These are phyloP conservation scores for Cercophora scortea DNA, from an alignment of 495 filamentous ascomycete species.

Conservation along the genomic window DNA sequence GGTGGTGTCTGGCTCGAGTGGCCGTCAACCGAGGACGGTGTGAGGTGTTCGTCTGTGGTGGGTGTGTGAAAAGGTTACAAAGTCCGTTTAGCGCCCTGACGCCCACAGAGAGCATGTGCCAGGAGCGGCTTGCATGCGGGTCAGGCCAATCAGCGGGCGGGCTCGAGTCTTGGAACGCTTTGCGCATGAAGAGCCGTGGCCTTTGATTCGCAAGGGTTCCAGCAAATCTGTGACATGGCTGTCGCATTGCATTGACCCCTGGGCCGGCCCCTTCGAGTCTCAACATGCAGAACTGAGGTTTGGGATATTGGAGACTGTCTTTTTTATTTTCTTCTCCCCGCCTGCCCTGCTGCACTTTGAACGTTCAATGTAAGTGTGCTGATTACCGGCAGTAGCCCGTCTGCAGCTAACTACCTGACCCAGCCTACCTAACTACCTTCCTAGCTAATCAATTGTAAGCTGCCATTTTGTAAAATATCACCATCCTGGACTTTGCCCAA, in stretches of 20 bases:
- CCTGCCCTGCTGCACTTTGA: no score
- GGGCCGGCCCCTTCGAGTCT: constrained; percentile 8
- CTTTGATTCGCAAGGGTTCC: constrained; percentile 30
- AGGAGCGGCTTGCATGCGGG: constrained; percentile 20
- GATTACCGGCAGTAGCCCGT: no score
- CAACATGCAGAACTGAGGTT: background rate
- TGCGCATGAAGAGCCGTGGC: constrained; percentile 30
- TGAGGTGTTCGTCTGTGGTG: background rate
- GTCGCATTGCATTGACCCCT: constrained; percentile 23
- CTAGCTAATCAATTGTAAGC: no score
- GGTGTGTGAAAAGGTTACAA: background rate
- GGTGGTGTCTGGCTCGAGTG: no score
- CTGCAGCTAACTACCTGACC: no score
- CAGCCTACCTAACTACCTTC: no score
- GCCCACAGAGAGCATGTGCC: constrained; percentile 38
- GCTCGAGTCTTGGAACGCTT: constrained; percentile 31
- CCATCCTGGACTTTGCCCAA: no score
- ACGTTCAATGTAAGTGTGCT: no score
- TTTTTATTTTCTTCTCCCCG: no score
- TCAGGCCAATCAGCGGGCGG: constrained; percentile 29
- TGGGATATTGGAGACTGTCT: no score
- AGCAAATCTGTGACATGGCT: constrained; percentile 24
- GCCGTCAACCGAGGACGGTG: background rate
- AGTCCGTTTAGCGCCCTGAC: constrained; percentile 37
- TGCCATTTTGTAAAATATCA: no score